Evolutionary conservation across 371 early-diverging fungal genomes (phyloP), one percentile per base, ranked within the genome.

Genomic region (Rhizopus arrhizus): DNA sequence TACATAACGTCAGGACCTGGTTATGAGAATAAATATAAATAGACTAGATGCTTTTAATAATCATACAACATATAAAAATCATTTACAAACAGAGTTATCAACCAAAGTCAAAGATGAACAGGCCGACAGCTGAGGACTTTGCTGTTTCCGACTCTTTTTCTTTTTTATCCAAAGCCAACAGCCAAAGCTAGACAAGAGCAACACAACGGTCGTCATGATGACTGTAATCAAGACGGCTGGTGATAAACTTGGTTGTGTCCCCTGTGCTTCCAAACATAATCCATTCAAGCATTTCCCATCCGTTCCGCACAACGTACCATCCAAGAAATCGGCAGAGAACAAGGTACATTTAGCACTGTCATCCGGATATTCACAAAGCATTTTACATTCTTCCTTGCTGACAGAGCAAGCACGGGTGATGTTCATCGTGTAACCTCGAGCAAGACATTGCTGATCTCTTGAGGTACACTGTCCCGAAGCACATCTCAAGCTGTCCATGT

Each of bases 381-480:
- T 59, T 29, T 85, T 84, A 48, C 93, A 93, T 46, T 80, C 69
- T 45, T 75, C 81, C 16, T 77, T 72, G 9, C 79, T 77, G 8
- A 68, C 66, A 36, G 71, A 38, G 35, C 89, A 86, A 5, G 85
- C 75, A 50, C 64, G 58, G 47, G 70, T 59, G 50, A 83, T 64
- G 65, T 77, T 67, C 72, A 81, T 61, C 48, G 69, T 42, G 5
- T 58, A 56, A 10, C 80, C 84, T 16, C 87, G 78, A 13, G 84
- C 78, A 47, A 72, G 58, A 62, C 97, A 96, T 69, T 96, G 96
- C 2, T 75, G 69, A 73, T 93, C 91, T 29, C 93, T 80, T 4
- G 89, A 90, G 29, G 97, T 97, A 72, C 97, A 97, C 54, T 87
- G 70, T 3, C 97, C 97, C 3, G 89, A 88, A 28, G 96, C 94